Base-by-base conservation (phyloP, 176 grass and related monocot genomes). In the Carex cristatella region DNA sequence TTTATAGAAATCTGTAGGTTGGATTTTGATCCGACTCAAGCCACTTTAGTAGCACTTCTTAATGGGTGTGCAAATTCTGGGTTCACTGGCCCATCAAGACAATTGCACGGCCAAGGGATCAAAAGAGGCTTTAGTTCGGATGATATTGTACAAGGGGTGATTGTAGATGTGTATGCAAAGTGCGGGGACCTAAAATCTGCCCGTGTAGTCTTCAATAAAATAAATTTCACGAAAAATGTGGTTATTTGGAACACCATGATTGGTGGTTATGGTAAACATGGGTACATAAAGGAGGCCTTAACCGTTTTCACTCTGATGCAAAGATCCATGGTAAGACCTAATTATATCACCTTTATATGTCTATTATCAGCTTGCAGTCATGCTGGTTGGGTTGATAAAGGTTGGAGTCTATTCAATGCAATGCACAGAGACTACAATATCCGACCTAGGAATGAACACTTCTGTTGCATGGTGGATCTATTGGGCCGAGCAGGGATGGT, bases 211-310 rank as follows among this genome's bases (percentile, higher is more conserved):
- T 90, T 90, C 32, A 69, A 87, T 85, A 69, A 30, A 65, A 74
- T 87, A 9, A 28, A 31, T 7, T n/a, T 0, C 73, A 85, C 82
- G 2, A 81, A 84, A 69, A 90, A 85, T 40, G 58, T 61, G 27
- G 89, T 84, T 14, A 82, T 90, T 58, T 90, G 89, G 89, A 90
- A 90, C 35, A 60, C 89, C 62, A 87, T 90, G 72, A 90, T 90
- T 65, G 44, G 86, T 65, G 89, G 82, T 33, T 90, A 85, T 35
- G 89, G 82, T 10, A 90, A 90, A 83, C 86, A 90, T 48, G 89
- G 89, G 32, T 55, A 18, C 73, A 85, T 71, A 8, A 37, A 74
- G 42, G 89, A 90, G 58, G 85, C 89, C 58, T 84, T 90, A 46
- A 33, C 9, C 13, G 46, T 85, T 42, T 90, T 90, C 55, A 57